Percentiles rank a stretch among this genome's conserved stretches.
These are phyloP conservation scores for Cucurbita moschata DNA, from an alignment of 306 rosid species.

Conservation along the genomic window DNA sequence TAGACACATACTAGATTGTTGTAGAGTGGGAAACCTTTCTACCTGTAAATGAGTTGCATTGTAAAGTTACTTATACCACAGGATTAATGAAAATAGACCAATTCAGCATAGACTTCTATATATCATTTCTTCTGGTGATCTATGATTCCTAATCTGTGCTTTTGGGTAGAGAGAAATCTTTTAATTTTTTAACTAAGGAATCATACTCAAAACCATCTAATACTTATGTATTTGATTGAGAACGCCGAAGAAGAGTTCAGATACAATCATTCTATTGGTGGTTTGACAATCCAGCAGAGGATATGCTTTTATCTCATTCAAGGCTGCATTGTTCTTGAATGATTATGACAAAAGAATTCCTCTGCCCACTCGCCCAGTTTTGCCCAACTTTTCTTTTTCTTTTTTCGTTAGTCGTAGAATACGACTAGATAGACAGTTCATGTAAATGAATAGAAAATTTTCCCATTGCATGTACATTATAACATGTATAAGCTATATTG, in stretches of 20 bases:
- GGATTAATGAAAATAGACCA: not conserved
- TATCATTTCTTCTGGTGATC: not conserved
- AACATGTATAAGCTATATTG: not conserved
- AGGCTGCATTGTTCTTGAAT: not conserved
- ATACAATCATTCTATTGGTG: conserved; percentile 27
- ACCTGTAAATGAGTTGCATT: conserved; percentile 3
- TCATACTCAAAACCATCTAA: conserved; percentile 22
- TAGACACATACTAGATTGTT: not conserved
- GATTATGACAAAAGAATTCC: not conserved
- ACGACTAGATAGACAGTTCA: not conserved
- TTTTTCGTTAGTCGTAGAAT: not conserved
- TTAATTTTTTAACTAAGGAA: too few species aligned
- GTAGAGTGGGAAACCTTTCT: not conserved
- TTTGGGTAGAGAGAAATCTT: not conserved
- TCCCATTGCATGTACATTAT: not conserved
- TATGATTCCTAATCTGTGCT: not conserved
- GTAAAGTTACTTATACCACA: not conserved
- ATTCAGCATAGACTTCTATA: not conserved
- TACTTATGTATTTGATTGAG: conserved; percentile 19
- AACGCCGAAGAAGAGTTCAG: conserved; percentile 28
- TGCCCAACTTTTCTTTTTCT: not conserved
- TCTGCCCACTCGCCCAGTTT: not conserved
- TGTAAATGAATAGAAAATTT: not conserved
- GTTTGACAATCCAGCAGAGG: conserved; percentile 28
- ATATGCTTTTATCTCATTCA: conserved; percentile 22